Base-by-base conservation (phyloP, 352 stramenopile genomes). In the Phytophthora foliorum region DNA sequence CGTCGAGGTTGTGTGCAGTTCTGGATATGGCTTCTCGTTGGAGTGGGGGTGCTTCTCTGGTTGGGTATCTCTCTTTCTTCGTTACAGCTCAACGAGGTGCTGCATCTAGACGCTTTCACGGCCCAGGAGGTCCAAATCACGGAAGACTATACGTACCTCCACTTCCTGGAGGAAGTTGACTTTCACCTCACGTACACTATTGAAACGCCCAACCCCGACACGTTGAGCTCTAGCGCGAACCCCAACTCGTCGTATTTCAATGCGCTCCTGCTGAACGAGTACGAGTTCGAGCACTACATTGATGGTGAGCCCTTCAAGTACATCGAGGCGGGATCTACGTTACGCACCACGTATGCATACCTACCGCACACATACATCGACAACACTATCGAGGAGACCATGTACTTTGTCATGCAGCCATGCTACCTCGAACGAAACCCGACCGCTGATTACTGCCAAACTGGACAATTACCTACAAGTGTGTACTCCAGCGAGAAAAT, bases 351-450 rank as follows among this genome's bases (percentile, higher is more conserved):
- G 25, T 81, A 86, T 36, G 81, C 81, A 13, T 80, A 74, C 22
- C 38, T 90, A 3, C 69, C 83, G 7, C 57, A 75, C 21, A 84
- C 77, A 11, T 77, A 75, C 22, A 81, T 91, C 38, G 68, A 81
- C 38, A 86, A 86, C 50, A 68, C 72, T 1, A 66, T 77, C 38
- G 56, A 84, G 45, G 75, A 88, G 9, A 82, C 81, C 11, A 76
- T 91, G 71, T 91, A 84, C 57, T 77, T 91, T 32, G 75, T 91
- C 6, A 56, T 91, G 17, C 83, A 91, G 44, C 81, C 79, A 1
- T 91, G 83, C 32, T 45, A 65, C 6, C 53, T 90, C 0, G 57
- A 69, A 22, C 51, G 73, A 6, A 81, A 84, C 24, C 72, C 70
- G 6, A 59, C 45, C 11, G 66, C 38, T 22, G 70, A 88, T 39